A percentile compares a stretch with the other conserved stretches of the same genome.
Evolutionary conservation across 331 rosid genomes (phyloP).

Genomic region (Malus hybrid): DNA sequence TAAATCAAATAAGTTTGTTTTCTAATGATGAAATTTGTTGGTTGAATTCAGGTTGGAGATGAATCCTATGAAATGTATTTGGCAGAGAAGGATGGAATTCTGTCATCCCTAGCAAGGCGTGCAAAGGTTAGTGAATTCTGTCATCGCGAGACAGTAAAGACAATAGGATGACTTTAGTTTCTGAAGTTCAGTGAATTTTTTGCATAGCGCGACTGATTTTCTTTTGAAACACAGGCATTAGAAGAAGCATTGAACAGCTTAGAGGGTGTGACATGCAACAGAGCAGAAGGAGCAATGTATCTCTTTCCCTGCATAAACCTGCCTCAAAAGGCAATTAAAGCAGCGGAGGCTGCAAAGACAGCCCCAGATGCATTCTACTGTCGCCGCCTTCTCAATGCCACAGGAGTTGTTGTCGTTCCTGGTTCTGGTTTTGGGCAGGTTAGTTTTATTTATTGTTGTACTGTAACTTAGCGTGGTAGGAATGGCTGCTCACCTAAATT

Average conservation of each 20-base stretch:
- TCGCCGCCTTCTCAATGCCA: constrained; percentile 61
- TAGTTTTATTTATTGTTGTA: constrained; percentile 4
- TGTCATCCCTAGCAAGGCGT: constrained; percentile 72
- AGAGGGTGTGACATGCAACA: constrained; percentile 90
- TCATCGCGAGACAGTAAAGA: background rate
- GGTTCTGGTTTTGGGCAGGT: constrained; percentile 99
- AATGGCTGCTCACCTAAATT: background rate
- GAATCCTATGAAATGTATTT: constrained; percentile 63
- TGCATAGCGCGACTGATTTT: background rate
- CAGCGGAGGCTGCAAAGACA: constrained; percentile 59
- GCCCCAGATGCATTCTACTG: constrained; percentile 87
- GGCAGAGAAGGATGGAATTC: constrained; percentile 69
- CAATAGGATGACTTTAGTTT: background rate
- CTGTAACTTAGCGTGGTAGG: background rate
- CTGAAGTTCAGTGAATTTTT: background rate
- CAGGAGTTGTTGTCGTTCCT: constrained; percentile 88
- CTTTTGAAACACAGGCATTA: constrained; percentile 36
- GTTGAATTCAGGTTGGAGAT: constrained; percentile 74
- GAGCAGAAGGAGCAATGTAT: constrained; percentile 98
- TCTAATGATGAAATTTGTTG: constrained; percentile 16
- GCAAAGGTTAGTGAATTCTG: constrained; percentile 59
- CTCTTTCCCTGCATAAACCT: constrained; percentile 67
- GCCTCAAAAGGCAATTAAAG: constrained; percentile 75
- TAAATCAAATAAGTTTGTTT: background rate
- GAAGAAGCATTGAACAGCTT: constrained; percentile 69